Evolutionary conservation across 2,329 filamentous ascomycete species (phyloP), one percentile per base, ranked within the genome.

Genomic region (Elsinoe fawcettii): DNA sequence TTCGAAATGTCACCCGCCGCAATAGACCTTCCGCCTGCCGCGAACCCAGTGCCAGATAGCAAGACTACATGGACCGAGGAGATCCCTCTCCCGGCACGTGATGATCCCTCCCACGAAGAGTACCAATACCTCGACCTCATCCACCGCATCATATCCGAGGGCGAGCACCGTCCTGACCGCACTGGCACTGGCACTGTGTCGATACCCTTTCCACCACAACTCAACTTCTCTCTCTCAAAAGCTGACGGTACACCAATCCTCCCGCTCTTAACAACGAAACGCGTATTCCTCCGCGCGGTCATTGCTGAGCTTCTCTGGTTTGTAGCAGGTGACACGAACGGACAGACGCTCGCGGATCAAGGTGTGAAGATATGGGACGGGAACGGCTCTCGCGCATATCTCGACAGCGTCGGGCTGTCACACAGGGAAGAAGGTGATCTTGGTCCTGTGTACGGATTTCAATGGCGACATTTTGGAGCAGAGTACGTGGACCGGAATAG

Each of bases 351-450:
- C 2, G 85, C 83, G 59, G 84, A 85, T 11, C 84, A 85, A 1
- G 90, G 90, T 27, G 85, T 99, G 66, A 95, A 95, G 73, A 99
- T 99, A 70, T 99, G 93, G 93, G 93, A 99, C 70, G 92, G 91
- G 66, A 99, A 99, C 69, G 93, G 92, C 43, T 90, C 86, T 47
- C 88, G 93, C 65, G 87, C 85, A 67, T 97, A 87, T 71, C 87
- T 99, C 36, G 92, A 99, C 75, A 85, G 78, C 61, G 81, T 93
- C 1, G 92, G 92, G 0, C 80, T 97, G 5, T 77, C 79, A 0
- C 84, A 96, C 69, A 88, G 92, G 59, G 88, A 83, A 55, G 87
- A 85, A 18, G 93, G 93, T 62, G 93, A 99, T 67, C 78, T 99
- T 0, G 93, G 93, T 0, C 93, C 93, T 27, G 91, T 97, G 0